Evolutionary conservation across 495 filamentous ascomycete species (phyloP), one percentile per base, ranked within the genome.

Genomic region (Astrocystis sublimbata): DNA sequence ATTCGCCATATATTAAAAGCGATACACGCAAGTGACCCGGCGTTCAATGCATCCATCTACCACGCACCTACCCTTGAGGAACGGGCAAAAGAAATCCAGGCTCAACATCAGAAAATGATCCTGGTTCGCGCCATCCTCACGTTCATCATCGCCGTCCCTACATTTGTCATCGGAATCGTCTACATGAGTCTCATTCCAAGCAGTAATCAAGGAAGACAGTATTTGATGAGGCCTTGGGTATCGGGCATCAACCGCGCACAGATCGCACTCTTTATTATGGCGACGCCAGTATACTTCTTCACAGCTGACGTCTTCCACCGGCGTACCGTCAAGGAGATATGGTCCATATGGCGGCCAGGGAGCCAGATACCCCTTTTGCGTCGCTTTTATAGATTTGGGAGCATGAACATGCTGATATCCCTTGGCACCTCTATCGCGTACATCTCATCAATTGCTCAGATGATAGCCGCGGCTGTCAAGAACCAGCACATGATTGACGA

Each of bases 391-490:
- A 86, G 91, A 13, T 98, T 98, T 66, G 93, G 93, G 13, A 97
- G 92, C 75, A 98, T 98, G 93, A 96, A 97, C 68, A 86, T 94
- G 71, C 81, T 98, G 60, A 90, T 98, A 67, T 96, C 90, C 9
- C 79, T 93, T 13, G 93, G 94, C 8, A 96, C 94, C 0, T 86
- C 86, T 5, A 90, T 97, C 47, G 93, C 93, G 1, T 98, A 97
- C 68, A 78, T 96, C 66, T 84, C 91, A 0, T 96, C 92, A 0
- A 75, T 97, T 50, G 90, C 87, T 8, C 84, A 94, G 53, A 80
- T 98, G 59, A 88, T 89, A 24, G 82, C 89, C 41, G 87, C 88
- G 24, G 90, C 86, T 1, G 81, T 73, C 58, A 61, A 75, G 23
- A 64, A 72, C 13, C 57, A 68, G 6, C 21, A 49, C 6, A 63